Evolutionary conservation across 768 basidiomycete species (phyloP).

Genomic region (Cystobasidium tubakii): DNA sequence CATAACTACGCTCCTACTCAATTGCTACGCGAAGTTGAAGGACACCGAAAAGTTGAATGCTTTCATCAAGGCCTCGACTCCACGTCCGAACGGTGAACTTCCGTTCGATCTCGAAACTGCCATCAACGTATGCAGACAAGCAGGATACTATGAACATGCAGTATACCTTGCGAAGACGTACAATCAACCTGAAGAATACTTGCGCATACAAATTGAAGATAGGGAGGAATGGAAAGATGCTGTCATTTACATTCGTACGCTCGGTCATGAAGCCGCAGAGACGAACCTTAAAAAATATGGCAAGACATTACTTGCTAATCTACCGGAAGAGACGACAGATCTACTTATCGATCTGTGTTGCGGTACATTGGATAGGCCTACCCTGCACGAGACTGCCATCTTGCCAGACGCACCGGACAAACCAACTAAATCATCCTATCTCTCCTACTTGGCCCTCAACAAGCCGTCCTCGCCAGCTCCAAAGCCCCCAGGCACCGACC

Average conservation of each 20-base stretch:
- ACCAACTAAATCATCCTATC: conserved; percentile 30
- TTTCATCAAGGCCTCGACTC: conserved; percentile 68
- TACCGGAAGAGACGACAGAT: conserved; percentile 82
- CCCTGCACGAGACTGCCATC: neutral
- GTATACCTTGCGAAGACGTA: conserved; percentile 88
- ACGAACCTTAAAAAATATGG: conserved; percentile 82
- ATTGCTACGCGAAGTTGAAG: conserved; percentile 94
- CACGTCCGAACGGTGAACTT: conserved; percentile 55
- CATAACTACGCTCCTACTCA: conserved; percentile 91
- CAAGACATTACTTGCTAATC: conserved; percentile 69
- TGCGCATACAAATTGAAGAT: conserved; percentile 91
- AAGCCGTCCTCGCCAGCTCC: neutral
- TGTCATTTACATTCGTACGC: conserved; percentile 66
- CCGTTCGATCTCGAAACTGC: conserved; percentile 97
- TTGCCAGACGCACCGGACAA: neutral
- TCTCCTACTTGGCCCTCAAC: conserved; percentile 37
- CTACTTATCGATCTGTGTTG: conserved; percentile 89
- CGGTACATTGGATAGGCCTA: conserved; percentile 49
- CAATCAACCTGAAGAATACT: conserved; percentile 81
- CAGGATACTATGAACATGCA: conserved; percentile 91
- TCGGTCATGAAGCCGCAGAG: conserved; percentile 75
- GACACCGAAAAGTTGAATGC: conserved; percentile 79
- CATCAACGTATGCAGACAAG: conserved; percentile 91
- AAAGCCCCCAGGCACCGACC: neutral
- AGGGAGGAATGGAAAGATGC: conserved; percentile 74